phyloP scores from a whole-genome alignment of 2,329 filamentous ascomycete genomes.

The Thielaviopsis euricoi region DNA sequence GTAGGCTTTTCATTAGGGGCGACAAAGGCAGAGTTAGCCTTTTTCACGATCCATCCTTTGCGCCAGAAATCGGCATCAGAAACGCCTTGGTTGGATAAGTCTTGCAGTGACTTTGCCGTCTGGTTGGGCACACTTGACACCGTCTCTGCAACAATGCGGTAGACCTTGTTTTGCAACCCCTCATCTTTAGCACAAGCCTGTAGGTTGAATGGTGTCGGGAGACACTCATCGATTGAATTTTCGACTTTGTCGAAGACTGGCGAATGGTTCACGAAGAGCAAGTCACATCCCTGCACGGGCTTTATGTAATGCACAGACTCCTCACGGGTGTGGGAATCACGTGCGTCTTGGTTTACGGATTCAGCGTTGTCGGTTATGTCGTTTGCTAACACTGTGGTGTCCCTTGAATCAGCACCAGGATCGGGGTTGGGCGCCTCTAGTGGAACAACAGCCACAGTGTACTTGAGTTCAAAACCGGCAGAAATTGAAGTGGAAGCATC shows the following conservation, averaged over 20 bases:
- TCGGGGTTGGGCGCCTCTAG: neutral
- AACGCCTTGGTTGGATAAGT: conserved; percentile 14
- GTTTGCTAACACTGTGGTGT: neutral
- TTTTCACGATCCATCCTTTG: conserved; percentile 25
- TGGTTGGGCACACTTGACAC: conserved; percentile 14
- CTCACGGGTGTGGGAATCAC: neutral
- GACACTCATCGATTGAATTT: neutral
- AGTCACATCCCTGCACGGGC: neutral
- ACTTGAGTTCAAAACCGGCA: conserved; percentile 20
- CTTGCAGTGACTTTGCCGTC: conserved; percentile 17
- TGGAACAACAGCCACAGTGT: conserved; percentile 17
- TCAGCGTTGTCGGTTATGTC: too few relatives aligned
- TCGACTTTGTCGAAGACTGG: neutral
- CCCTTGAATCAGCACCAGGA: neutral
- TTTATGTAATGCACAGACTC: neutral
- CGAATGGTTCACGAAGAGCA: neutral
- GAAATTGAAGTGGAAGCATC: conserved; percentile 3
- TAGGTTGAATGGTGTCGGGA: neutral
- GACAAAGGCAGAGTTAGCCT: conserved; percentile 22
- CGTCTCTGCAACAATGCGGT: conserved; percentile 15
- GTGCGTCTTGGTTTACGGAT: neutral
- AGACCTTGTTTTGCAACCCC: conserved; percentile 14
- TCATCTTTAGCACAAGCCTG: neutral
- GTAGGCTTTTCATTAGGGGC: conserved; percentile 16
- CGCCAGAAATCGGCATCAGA: conserved; percentile 20